Evolutionary conservation across 768 basidiomycete species (phyloP).

Genomic region (Terana coerulea): DNA sequence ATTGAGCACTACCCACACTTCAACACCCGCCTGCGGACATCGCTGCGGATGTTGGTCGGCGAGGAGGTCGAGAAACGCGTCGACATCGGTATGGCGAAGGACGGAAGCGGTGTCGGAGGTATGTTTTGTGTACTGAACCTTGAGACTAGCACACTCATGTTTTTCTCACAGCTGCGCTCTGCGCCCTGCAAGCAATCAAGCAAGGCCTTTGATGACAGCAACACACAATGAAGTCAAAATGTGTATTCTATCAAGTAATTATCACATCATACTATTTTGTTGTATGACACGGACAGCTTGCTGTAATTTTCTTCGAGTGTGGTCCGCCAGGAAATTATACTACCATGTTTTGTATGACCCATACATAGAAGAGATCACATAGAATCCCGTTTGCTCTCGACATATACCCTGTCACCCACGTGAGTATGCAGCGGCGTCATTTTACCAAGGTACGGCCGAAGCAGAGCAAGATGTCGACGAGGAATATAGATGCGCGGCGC

Average conservation of each 20-base stretch:
- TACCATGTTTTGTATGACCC: no score
- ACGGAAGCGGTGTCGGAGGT: constrained; percentile 98
- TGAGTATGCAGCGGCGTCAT: no score
- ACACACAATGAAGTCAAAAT: neutral
- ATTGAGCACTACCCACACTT: constrained; percentile 92
- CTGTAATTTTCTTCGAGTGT: no score
- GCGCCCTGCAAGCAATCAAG: constrained; percentile 80
- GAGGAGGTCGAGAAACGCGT: constrained; percentile 75
- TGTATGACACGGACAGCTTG: neutral
- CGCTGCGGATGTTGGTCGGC: constrained; percentile 75
- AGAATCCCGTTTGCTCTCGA: neutral
- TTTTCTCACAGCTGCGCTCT: constrained; percentile 65
- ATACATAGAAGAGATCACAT: neutral
- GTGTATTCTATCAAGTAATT: constrained; percentile 1
- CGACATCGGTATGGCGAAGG: constrained; percentile 90
- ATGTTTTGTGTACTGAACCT: constrained; percentile 27
- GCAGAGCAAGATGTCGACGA: no score
- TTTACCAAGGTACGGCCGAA: no score
- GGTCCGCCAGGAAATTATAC: no score
- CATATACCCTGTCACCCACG: neutral
- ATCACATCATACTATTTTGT: constrained; percentile 1
- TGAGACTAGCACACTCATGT: constrained; percentile 7
- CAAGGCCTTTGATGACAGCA: constrained; percentile 23
- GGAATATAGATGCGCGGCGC: neutral
- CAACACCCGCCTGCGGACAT: constrained; percentile 66